These are phyloP conservation scores for Sugiyamaella grinbergsii DNA, from an alignment of 1,139 yeast genomes.

Conservation along the genomic window DNA sequence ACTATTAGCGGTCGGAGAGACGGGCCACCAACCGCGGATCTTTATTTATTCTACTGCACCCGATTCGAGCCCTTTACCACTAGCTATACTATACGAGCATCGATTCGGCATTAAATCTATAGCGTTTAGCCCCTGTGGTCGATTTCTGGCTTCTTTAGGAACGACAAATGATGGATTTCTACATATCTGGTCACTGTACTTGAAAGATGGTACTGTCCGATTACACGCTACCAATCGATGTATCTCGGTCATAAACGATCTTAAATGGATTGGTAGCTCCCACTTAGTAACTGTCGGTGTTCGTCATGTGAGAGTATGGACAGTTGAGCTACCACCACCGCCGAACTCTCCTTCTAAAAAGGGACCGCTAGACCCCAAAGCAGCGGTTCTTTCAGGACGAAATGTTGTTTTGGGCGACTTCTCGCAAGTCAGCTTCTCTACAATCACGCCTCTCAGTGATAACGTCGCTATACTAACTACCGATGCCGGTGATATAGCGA, in stretches of 20 bases:
- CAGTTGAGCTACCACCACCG: constrained; percentile 35
- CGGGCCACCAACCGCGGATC: constrained; percentile 66
- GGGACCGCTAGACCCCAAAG: constrained; percentile 31
- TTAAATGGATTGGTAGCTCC: constrained; percentile 56
- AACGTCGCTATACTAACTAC: constrained; percentile 48
- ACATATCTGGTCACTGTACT: constrained; percentile 56
- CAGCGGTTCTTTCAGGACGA: constrained; percentile 54
- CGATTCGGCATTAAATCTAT: constrained; percentile 60
- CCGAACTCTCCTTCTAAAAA: constrained; percentile 1
- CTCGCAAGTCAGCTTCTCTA: constrained; percentile 52
- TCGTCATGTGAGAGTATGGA: constrained; percentile 64
- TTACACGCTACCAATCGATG: constrained; percentile 58
- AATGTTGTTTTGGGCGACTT: constrained; percentile 57
- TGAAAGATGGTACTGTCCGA: constrained; percentile 33
- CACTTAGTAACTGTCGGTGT: constrained; percentile 57
- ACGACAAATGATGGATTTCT: constrained; percentile 64
- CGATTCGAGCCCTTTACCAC: constrained; percentile 49
- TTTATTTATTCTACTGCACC: constrained; percentile 60
- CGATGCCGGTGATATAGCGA: constrained; percentile 47
- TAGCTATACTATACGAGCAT: constrained; percentile 60
- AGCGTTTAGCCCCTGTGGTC: constrained; percentile 61
- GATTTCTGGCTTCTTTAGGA: constrained; percentile 60
- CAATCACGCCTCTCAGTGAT: constrained; percentile 43
- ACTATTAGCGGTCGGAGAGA: constrained; percentile 65
- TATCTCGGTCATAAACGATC: constrained; percentile 56